These are phyloP conservation scores for Rhodamnia rubescens DNA, from an alignment of 345 rosid species.

Conservation along the genomic window DNA sequence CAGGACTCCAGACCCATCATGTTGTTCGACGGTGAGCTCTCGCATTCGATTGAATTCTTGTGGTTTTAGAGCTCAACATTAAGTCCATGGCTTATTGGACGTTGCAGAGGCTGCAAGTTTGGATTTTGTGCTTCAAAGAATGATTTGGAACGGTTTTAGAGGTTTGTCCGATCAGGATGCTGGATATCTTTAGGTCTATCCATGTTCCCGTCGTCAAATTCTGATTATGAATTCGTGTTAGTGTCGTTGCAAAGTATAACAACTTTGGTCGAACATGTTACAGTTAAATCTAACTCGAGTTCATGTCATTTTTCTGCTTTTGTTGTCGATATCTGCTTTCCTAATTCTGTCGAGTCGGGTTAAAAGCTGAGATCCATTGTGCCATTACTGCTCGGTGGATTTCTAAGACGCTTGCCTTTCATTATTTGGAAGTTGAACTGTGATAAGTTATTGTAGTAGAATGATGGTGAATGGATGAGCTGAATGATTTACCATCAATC, in stretches of 20 bases:
- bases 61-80: neutral
- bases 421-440: neutral
- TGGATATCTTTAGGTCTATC: neutral
- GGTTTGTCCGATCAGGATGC: neutral
- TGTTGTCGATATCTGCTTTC: neutral
- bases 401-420: neutral
- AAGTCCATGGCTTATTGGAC: neutral
- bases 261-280: neutral
- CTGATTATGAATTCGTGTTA: neutral
- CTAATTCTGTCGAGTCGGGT: neutral
- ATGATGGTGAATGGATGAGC: neutral
- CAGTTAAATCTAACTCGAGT: neutral
- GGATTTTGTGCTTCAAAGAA: neutral
- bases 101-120: neutral
- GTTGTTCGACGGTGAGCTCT: slow-evolving; percentile 64
- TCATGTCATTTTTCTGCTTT: neutral
- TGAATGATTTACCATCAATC: neutral
- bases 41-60: neutral
- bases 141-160: neutral
- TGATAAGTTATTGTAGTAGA: neutral
- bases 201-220: neutral
- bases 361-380: neutral
- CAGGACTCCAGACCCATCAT: slow-evolving; percentile 73
- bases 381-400: neutral
- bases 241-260: neutral